These are phyloP conservation scores for Malus fusca DNA, from an alignment of 306 rosid species.

Conservation along the genomic window DNA sequence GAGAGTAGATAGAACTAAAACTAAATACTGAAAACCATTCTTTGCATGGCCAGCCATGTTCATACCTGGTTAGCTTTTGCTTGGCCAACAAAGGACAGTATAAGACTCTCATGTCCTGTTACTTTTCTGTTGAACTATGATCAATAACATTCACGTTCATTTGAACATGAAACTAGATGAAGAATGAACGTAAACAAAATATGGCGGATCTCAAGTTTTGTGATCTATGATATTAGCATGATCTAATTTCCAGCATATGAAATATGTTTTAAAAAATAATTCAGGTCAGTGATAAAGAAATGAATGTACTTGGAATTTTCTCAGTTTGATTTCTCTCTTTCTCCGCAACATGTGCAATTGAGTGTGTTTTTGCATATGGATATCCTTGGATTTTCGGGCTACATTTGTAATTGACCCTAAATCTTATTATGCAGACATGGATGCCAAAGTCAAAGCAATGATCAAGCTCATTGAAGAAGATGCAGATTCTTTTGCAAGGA, in stretches of 20 bases:
- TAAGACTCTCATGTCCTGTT: background rate
- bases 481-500: slow-evolving; percentile 98
- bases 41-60: background rate
- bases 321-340: background rate
- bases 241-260: background rate
- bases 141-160: background rate
- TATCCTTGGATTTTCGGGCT: background rate
- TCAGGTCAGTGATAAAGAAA: background rate
- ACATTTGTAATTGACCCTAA: slow-evolving; percentile 9
- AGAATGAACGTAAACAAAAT: background rate
- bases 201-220: background rate
- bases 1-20: background rate
- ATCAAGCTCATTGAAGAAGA: slow-evolving; percentile 99
- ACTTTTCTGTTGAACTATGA: background rate
- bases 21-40: background rate
- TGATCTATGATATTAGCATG: background rate
- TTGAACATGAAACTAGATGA: background rate
- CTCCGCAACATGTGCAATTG: background rate
- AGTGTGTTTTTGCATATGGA: background rate
- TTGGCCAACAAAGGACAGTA: background rate
- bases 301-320: background rate
- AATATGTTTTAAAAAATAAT: background rate
- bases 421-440: slow-evolving; percentile 65
- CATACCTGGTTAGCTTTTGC: background rate
- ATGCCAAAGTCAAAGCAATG: slow-evolving; percentile 94